Percentiles rank a stretch among this genome's conserved stretches.
Evolutionary conservation across 2,329 filamentous ascomycete genomes (phyloP).

Genomic region (Venturia aucupariae): DNA sequence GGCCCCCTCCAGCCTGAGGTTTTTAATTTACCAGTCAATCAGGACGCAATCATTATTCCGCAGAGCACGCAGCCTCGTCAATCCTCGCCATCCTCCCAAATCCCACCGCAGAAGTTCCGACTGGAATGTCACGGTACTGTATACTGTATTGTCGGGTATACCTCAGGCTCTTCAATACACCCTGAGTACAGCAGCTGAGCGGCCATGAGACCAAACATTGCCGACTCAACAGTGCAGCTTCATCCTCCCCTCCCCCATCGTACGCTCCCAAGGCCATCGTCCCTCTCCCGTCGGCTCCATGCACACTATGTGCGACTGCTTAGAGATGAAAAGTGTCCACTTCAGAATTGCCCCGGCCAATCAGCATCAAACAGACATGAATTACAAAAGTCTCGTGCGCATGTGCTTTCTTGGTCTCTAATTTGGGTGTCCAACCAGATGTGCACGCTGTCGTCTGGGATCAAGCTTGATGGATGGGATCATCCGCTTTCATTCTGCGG

Average conservation of each 20-base stretch:
- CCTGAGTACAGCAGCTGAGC: not conserved
- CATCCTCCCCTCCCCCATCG: not conserved
- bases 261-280: not conserved
- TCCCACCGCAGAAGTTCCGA: not conserved
- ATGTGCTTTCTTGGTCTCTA: not conserved
- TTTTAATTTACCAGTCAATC: conserved; percentile 1
- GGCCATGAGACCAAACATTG: not conserved
- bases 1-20: not conserved
- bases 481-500: not conserved
- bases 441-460: not conserved
- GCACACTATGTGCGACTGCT: conserved; percentile 3
- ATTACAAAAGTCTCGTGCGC: not conserved
- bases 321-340: conserved; percentile 1
- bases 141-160: too few species aligned
- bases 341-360: not conserved
- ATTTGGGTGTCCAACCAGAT: not conserved
- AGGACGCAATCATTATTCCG: not conserved
- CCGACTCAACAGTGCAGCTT: not conserved
- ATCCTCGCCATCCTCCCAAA: not conserved
- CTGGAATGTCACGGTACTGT: too few species aligned
- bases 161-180: too few species aligned
- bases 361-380: not conserved
- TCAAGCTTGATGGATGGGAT: not conserved
- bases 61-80: not conserved
- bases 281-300: not conserved